Evolutionary conservation across 768 basidiomycete genomes (phyloP), one percentile per base, ranked within the genome.

Genomic region (Russula emetica): DNA sequence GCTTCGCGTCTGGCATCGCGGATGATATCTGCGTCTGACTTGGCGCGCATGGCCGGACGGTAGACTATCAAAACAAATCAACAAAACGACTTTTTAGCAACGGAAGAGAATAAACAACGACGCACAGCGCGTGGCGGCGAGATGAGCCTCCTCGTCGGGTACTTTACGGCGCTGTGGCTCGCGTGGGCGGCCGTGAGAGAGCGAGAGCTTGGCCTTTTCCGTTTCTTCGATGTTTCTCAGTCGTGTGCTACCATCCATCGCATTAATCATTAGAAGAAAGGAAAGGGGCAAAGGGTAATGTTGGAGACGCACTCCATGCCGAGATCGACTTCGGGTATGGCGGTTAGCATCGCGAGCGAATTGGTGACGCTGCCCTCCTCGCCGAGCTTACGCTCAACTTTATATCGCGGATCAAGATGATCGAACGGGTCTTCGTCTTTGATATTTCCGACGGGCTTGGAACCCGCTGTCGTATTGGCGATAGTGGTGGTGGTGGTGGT

Each of bases 151-250:
- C 59, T 93, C 92, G 18, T 78, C 78, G 28, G 60, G 53, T 63
- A 77, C 80, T 71, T 83, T 84, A 22, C 67, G 68, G 26, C 8
- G 45, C 22, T n/a, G n/a, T n/a, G 45, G 22, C 4, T 80, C 77
- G 14, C 86, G 84, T 55, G 85, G 81, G 26, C 84, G 82, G 63
- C 84, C 85, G 67, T 93, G 92, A 1, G 85, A 86, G 26, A 94
- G 90, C 13, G 83, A 79, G 0, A 94, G 83, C 74, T 98, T 98
- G 0, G 96, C 96, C 69, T 92, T 96, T 73, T 98, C 97, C 0
- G 96, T 99, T 56, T 94, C 93, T 72, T 97, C 94, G 60, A 99
- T 99, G 72, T 98, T 99, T 76, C 89, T 87, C 60, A 99, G 78
- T 20, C 95, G 87, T 20, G 87, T 80, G 67, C 95, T 98, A 63